A percentile compares a stretch with the other conserved stretches of the same genome.
phyloP scores from a whole-genome alignment of 73 alveolate species.

The Durusdinium trenchii region DNA sequence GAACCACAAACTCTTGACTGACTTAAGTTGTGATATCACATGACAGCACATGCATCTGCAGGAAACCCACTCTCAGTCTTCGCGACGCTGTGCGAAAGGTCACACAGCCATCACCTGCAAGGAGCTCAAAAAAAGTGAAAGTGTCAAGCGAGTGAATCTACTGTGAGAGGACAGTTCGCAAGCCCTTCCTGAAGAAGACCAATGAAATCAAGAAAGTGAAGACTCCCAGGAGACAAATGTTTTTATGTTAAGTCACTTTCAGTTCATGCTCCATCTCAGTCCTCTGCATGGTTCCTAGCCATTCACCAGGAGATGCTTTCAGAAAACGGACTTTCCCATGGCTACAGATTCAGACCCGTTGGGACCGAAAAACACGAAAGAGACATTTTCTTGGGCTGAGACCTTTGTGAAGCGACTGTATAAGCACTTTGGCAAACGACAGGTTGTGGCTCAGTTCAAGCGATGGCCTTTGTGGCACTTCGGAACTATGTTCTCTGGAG shows the following conservation, averaged over 20 bases:
- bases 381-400: background rate
- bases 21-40: no score
- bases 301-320: background rate
- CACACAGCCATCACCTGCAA: no score
- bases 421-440: background rate
- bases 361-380: background rate
- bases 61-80: no score
- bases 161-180: no score
- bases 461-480: background rate
- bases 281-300: background rate
- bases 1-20: no score
- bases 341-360: background rate
- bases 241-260: no score
- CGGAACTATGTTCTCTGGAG: background rate
- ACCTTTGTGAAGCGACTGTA: background rate
- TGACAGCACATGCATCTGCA: no score
- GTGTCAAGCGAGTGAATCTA: no score
- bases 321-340: background rate
- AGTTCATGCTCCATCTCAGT: background rate
- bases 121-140: no score
- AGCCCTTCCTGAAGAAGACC: background rate
- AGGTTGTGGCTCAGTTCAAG: background rate
- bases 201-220: background rate
- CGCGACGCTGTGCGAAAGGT: no score
- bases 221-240: background rate